Evolutionary conservation across 2,329 filamentous ascomycete species (phyloP), one percentile per base, ranked within the genome.

Genomic region (Endocalyx cinctus): DNA sequence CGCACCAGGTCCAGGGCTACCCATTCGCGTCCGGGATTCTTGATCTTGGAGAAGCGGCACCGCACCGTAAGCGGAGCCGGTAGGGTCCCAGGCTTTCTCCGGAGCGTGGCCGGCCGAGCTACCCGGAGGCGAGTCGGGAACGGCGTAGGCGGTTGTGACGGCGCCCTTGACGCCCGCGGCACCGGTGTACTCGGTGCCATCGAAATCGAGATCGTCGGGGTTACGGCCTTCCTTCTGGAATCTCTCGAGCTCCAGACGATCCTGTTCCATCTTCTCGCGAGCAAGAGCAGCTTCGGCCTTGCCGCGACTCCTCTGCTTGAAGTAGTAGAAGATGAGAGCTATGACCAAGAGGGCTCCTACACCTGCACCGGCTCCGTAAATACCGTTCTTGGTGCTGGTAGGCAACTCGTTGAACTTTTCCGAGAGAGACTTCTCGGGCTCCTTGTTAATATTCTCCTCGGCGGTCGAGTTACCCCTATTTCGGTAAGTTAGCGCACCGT

Each of bases 381-480:
- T 57, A 32, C 63, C 75, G 2, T 64, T 62, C 57, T 74, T 79
- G 43, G 71, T 60, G 6, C 54, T 56, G 2, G 59, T 41, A 4
- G 75, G 62, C 7, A 82, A 66, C 1, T 60, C 64, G 16, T 66
- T 58, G 64, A 71, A 82, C 46, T 76, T 79, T 16, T 80, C 62
- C 5, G 63, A 52, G 0, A 73, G 37, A 1, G 70, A 62, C 49
- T 67, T 63, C 11, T 65, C 48, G 2, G 49, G 50, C 31, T 40
- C 27, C 37, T 38, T 52, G 38, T 59, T 54, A 45, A 80, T 58
- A 6, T 54, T 60, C 8, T 72, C 58, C 23, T 62, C 54, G 10
- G 67, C 67, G 2, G 72, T 77, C 2, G 77, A 81, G 55, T 80
- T 78, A 35, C 74, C 74, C 20, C 71, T 76, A 36, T 31, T 20